Evolutionary conservation across 2,329 filamentous ascomycete species (phyloP), one percentile per base, ranked within the genome.

Genomic region (Cladosporium sp.): DNA sequence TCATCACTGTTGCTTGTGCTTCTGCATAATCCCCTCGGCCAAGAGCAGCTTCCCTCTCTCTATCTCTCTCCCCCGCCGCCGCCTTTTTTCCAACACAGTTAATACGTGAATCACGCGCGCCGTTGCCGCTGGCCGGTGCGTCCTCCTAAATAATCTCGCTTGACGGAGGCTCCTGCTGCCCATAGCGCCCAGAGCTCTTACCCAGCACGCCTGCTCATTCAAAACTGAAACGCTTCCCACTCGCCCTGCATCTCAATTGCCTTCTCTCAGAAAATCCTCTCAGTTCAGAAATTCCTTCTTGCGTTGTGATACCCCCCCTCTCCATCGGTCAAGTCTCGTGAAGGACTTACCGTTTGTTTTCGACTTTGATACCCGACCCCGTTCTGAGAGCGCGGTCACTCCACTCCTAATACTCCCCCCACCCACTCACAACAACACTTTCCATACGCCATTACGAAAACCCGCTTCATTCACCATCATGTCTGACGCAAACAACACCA

Each of bases 401-500:
- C 45, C 32, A 46, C 45, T 40, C 36, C 45, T 48, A 48, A 48
- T 48, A 48, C 38, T 40, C 45, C 45, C 32, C 8, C 22, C 42
- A 22, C 35, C 36, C 35, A 32, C 13, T 36, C 15, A 38, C 22
- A 40, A 38, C 22, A 40, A 15, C 15, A 15, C 36, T 35, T 27
- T 4, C 32, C 15, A 35, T 16, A 16, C 32, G 32, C 15, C 4
- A 3, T 16, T 35, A 35, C 32, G 13, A 15, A 35, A 27, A 16
- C 7, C 36, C 16, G 16, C 36, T 20, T 38, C 7, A 18, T 16
- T 27, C 42, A 30, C 32, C 42, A 45, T 13, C 20, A 64, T 64
- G 62, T 63, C 62, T 49, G 57, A 57, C 48, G 59, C 54, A 20
- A 52, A 59, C 29, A 49, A 54, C 25, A 54, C 54, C 29, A 32